Base-by-base conservation (phyloP, 495 filamentous ascomycete genomes). In the Penicillium pancosmium region DNA sequence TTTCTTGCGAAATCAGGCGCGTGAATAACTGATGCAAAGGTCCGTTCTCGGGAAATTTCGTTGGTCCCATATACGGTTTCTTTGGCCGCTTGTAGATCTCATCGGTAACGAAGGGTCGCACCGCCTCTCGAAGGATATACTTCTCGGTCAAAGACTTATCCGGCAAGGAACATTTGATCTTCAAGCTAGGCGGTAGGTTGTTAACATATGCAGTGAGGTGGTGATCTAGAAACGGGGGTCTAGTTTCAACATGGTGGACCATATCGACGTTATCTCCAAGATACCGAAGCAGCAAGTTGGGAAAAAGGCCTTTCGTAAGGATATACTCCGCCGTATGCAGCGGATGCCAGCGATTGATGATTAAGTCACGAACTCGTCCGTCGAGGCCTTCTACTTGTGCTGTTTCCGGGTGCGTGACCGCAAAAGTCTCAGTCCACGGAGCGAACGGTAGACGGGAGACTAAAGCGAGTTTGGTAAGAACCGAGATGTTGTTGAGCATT, bases 171-270 rank as follows among this genome's bases (percentile, higher is more conserved):
- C 15, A 38, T 7, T 63, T 60, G 16, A 82, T 60, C 59, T 83
- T 83, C 40, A 82, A 48, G 46, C 72, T 78, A 0, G 78, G 78
- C 7, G 80, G 81, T 4, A 82, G 63, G 1, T 48, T 41, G 56
- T 81, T 81, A 18, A 74, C 73, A 54, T 78, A 83, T 57, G 81
- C 77, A 4, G 78, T 75, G 3, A 84, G 61, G 5, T 74, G 62
- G 54, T 83, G 81, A 55, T 85, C 81, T 7, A 84, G 71, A 58
- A 83, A 83, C 1, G 82, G 79, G 8, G 77, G 69, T 1, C 80
- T 68, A 2, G 64, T 71, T 60, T 84, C 80, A 49, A 83, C 61
- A 19, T 65, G 68, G 56, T 84, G 72, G 11, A 72, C 77, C 80
- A 84, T 84, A 50, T 84, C 81, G 31, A 71, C 74, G 16, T 78